phyloP scores from a whole-genome alignment of 1,139 yeast species.

The Candida frijolesensis region DNA sequence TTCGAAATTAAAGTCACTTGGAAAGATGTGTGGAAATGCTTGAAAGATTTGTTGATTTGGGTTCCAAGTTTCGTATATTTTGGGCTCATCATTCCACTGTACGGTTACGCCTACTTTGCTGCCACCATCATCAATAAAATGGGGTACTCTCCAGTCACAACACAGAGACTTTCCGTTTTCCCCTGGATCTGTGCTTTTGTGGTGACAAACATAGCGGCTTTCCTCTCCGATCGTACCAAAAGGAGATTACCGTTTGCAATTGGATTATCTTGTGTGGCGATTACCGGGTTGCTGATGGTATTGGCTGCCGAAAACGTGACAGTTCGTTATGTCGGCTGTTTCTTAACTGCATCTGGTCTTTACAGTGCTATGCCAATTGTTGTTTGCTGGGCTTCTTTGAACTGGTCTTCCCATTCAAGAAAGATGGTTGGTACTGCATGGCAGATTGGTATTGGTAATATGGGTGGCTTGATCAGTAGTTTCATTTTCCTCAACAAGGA shows the following conservation, averaged over 20 bases:
- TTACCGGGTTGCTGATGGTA: slow-evolving; percentile 58
- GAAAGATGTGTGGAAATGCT: slow-evolving; percentile 42
- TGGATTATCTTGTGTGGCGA: slow-evolving; percentile 42
- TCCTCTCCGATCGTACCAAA: slow-evolving; percentile 49
- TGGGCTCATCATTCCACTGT: slow-evolving; percentile 65
- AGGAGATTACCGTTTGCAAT: slow-evolving; percentile 53
- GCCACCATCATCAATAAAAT: slow-evolving; percentile 60
- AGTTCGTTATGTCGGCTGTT: slow-evolving; percentile 71
- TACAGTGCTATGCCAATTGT: slow-evolving; percentile 75
- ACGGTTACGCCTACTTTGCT: slow-evolving; percentile 73
- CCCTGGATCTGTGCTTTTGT: slow-evolving; percentile 74
- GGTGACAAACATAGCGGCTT: slow-evolving; percentile 48
- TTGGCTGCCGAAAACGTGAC: slow-evolving; percentile 32
- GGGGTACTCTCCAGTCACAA: slow-evolving; percentile 61
- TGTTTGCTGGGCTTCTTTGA: slow-evolving; percentile 72
- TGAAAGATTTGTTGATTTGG: slow-evolving; percentile 54
- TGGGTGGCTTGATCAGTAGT: slow-evolving; percentile 78
- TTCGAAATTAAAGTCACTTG: slow-evolving; percentile 49
- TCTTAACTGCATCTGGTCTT: slow-evolving; percentile 64
- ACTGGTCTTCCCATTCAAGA: slow-evolving; percentile 70
- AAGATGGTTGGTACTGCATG: slow-evolving; percentile 74
- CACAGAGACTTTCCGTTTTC: slow-evolving; percentile 69
- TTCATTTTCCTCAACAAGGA: slow-evolving; percentile 58
- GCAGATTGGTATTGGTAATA: slow-evolving; percentile 81
- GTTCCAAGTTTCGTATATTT: slow-evolving; percentile 62